phyloP scores from a whole-genome alignment of 345 rosid species.

The Clarkia xantiana region DNA sequence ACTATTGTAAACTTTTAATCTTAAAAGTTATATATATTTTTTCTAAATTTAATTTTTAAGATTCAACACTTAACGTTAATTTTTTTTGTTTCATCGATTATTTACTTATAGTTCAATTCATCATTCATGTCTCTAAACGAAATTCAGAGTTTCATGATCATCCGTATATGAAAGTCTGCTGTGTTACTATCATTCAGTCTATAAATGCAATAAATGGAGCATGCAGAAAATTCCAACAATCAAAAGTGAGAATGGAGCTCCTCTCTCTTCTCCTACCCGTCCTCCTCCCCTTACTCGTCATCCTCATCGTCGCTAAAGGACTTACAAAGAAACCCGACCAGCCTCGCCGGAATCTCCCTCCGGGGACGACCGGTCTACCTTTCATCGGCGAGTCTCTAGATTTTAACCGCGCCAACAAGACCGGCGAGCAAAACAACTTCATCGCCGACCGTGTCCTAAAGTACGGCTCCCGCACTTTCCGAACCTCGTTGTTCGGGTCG shows the following conservation, averaged over 20 bases:
- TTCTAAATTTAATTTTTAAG: too few species aligned
- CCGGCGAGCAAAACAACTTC: background rate
- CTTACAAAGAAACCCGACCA: background rate
- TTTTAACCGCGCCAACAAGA: background rate
- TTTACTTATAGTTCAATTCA: too few species aligned
- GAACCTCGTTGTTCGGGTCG: background rate
- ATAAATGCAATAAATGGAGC: background rate
- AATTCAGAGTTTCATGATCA: too few species aligned
- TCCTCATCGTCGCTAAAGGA: background rate
- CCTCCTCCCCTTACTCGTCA: background rate
- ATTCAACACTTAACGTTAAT: too few species aligned
- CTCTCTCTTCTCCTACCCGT: background rate
- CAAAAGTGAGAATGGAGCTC: too few species aligned
- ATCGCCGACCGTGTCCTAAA: background rate
- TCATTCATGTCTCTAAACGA: too few species aligned
- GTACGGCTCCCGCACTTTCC: background rate
- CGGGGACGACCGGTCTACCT: conserved; percentile 4
- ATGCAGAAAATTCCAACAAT: too few species aligned
- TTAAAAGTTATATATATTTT: too few species aligned
- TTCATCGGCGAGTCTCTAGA: conserved; percentile 4
- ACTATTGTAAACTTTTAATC: too few species aligned
- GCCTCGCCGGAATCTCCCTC: conserved; percentile 3
- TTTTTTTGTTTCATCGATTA: too few species aligned
- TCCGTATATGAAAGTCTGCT: too few species aligned
- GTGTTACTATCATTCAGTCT: too few species aligned